phyloP scores from a whole-genome alignment of 2,329 filamentous ascomycete species.

The Colletotrichum liriopes region DNA sequence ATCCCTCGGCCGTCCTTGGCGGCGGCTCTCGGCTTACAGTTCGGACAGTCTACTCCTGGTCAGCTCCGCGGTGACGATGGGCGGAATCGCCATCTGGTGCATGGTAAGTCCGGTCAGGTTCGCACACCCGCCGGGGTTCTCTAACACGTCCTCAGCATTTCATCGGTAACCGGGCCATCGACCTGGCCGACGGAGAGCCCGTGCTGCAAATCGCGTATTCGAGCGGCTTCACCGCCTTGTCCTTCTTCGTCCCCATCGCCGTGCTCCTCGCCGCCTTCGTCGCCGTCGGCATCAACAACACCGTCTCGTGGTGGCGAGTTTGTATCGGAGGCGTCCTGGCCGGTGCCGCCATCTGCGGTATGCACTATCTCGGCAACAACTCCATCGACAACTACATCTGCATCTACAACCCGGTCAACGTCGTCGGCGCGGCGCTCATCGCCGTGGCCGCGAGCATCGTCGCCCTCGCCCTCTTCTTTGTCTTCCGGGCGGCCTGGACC shows the following conservation, averaged over 20 bases:
- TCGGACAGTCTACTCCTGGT: slow-evolving; percentile 71
- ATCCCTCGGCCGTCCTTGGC: background rate
- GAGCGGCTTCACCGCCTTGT: slow-evolving; percentile 79
- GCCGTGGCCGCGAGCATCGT: slow-evolving; percentile 80
- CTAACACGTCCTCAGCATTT: slow-evolving; percentile 75
- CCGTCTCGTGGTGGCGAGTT: slow-evolving; percentile 72
- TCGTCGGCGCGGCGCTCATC: slow-evolving; percentile 80
- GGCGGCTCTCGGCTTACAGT: slow-evolving; percentile 5
- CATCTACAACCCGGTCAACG: slow-evolving; percentile 70
- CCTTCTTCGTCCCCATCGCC: slow-evolving; percentile 84
- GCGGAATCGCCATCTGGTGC: slow-evolving; percentile 81
- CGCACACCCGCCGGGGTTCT: slow-evolving; percentile 53
- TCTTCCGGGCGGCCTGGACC: slow-evolving; percentile 82
- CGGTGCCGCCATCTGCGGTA: slow-evolving; percentile 83
- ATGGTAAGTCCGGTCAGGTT: slow-evolving; percentile 63
- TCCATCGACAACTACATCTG: slow-evolving; percentile 85
- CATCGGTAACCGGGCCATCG: slow-evolving; percentile 85
- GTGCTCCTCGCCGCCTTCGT: slow-evolving; percentile 83
- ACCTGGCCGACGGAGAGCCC: slow-evolving; percentile 74
- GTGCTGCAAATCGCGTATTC: slow-evolving; percentile 83
- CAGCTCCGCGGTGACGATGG: slow-evolving; percentile 79
- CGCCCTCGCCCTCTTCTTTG: slow-evolving; percentile 83
- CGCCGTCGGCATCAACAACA: slow-evolving; percentile 74
- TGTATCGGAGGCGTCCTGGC: slow-evolving; percentile 77
- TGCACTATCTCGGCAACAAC: slow-evolving; percentile 91